These are phyloP conservation scores for Begonia loranthoides DNA, from an alignment of 306 rosid genomes.

Conservation along the genomic window DNA sequence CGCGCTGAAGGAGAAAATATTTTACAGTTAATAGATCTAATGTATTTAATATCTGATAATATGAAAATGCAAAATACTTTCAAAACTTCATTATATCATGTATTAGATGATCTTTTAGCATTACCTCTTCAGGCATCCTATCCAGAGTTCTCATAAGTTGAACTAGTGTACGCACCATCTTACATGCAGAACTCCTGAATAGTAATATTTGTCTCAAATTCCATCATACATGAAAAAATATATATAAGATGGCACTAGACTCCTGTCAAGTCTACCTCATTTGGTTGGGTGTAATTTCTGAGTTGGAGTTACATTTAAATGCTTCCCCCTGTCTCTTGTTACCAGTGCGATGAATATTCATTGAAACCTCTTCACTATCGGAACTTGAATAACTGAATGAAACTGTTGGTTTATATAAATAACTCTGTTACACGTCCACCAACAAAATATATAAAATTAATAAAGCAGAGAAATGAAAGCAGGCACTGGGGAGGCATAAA, in stretches of 20 bases:
- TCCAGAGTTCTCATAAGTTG: slow-evolving; percentile 97
- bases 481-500: no score
- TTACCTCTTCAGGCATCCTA: slow-evolving; percentile 94
- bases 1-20: slow-evolving; percentile 50
- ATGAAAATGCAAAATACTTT: slow-evolving; percentile 1
- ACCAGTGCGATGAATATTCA: slow-evolving; percentile 77
- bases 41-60: no score
- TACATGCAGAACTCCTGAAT: slow-evolving; percentile 91
- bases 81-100: slow-evolving; percentile 6
- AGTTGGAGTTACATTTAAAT: slow-evolving; percentile 57
- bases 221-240: neutral
- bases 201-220: slow-evolving; percentile 9
- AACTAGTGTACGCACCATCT: slow-evolving; percentile 92
- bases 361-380: slow-evolving; percentile 68
- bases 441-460: no score
- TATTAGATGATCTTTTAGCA: slow-evolving; percentile 5
- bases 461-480: no score
- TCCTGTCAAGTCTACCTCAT: slow-evolving; percentile 42
- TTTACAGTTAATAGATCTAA: neutral
- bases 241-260: slow-evolving; percentile 2
- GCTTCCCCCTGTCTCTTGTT: slow-evolving; percentile 63
- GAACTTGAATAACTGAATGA: slow-evolving; percentile 25
- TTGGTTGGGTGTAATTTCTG: slow-evolving; percentile 87
- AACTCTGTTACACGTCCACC: neutral
- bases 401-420: neutral